These are phyloP conservation scores for Trichoderma oligosporum DNA, from an alignment of 2,329 filamentous ascomycete genomes.

Conservation along the genomic window DNA sequence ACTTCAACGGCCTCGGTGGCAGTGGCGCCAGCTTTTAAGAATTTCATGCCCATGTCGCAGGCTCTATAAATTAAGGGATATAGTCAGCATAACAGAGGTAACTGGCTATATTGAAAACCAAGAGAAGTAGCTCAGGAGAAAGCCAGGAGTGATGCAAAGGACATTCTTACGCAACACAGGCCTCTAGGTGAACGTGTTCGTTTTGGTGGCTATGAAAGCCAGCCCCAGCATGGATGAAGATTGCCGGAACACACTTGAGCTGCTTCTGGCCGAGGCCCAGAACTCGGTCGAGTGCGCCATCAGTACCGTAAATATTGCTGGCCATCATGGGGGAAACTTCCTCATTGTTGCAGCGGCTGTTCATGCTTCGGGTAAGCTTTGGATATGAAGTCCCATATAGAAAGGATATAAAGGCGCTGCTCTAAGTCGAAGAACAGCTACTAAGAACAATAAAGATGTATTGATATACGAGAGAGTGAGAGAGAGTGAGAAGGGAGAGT, in stretches of 20 bases:
- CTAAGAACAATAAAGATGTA: not conserved
- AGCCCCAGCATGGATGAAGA: conserved; percentile 93
- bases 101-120: not conserved
- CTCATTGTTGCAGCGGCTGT: conserved; percentile 27
- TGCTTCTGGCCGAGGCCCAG: conserved; percentile 35
- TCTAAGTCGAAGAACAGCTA: not conserved
- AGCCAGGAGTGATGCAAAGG: not conserved
- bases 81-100: not conserved
- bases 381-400: not conserved
- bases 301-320: conserved; percentile 43
- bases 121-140: not conserved
- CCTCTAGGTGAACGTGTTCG: conserved; percentile 76
- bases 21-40: conserved; percentile 72
- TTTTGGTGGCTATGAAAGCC: conserved; percentile 89
- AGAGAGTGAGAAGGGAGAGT: not conserved
- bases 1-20: conserved; percentile 88
- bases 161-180: conserved; percentile 77
- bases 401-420: not conserved
- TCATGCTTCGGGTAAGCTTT: conserved; percentile 31
- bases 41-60: conserved; percentile 75
- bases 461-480: not conserved
- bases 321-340: conserved; percentile 42
- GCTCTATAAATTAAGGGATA: conserved; percentile 53
- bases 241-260: conserved; percentile 55
- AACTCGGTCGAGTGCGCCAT: conserved; percentile 42